Evolutionary conservation across 768 basidiomycete genomes (phyloP), one percentile per base, ranked within the genome.

Genomic region (Filobasidium floriforme): DNA sequence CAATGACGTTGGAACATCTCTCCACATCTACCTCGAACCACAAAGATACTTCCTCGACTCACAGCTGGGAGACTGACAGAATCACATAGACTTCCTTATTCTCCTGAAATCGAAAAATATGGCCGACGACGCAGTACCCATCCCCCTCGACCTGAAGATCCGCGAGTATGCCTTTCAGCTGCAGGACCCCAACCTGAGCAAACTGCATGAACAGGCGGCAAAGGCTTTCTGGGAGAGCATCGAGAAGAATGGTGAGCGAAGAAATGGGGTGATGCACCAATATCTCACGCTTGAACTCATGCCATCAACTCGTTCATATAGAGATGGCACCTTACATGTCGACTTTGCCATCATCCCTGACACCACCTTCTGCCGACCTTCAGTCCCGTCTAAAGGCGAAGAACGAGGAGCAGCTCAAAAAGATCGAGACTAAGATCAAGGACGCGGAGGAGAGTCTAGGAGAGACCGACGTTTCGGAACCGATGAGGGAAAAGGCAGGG

Each of bases 401-500:
- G 41, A 97, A 97, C 77, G 79, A 82, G 62, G 85, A 84, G 54
- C 85, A 88, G 72, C 83, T 97, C 32, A 82, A 85, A 60, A 84
- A 83, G 71, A 79, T 98, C 12, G 89, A 94, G 62, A 86, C 85
- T 67, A 82, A 88, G 55, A 81, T 96, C 43, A 85, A 83, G 62
- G 92, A 94, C 71, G 92, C 94, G 0, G 84, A 90, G 80, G 88
- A 89, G 81, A 89, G 86, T 1, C 87, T 93, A 73, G 94, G 93
- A 66, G 93, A 97, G 77, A 88, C 88, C 0, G 94, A 98, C 78
- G 90, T 97, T 65, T 86, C 86, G 22, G 94, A 98, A 72, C 88
- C 87, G 0, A 82, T 97, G 46, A 85, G 88, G 65, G 88, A 88
- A 0, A 83, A 86, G 68, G 94, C 94, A 22, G 88, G 86, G 69